Evolutionary conservation across 345 rosid genomes (phyloP).

Genomic region (Adansonia digitata): DNA sequence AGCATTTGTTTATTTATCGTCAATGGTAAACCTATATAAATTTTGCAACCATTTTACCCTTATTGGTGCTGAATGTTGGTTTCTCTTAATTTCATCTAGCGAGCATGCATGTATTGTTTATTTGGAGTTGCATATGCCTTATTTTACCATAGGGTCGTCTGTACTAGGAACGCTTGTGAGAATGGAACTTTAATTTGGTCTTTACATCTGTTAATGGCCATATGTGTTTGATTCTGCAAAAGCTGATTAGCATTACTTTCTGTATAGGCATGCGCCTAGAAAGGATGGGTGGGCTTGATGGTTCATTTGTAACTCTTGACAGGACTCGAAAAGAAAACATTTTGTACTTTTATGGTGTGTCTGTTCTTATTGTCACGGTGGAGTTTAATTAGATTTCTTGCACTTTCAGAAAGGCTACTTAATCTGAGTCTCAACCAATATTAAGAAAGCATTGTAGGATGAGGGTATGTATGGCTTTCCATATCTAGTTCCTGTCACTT

Average conservation of each 20-base stretch:
- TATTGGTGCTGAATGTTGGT: neutral
- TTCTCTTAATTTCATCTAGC: neutral
- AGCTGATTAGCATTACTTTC: neutral
- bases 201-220: neutral
- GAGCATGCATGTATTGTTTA: neutral
- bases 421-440: neutral
- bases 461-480: neutral
- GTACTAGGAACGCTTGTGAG: neutral
- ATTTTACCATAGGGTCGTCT: neutral
- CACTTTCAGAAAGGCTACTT: neutral
- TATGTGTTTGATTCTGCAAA: neutral
- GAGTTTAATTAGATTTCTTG: neutral
- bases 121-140: neutral
- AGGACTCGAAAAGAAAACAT: neutral
- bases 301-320: neutral
- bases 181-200: neutral
- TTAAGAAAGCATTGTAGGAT: neutral
- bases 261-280: neutral
- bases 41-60: neutral
- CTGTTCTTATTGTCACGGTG: neutral
- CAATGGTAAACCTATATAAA: neutral
- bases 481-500: neutral
- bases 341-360: neutral
- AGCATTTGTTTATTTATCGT: neutral
- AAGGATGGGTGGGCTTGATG: neutral